Evolutionary conservation across 352 stramenopile species (phyloP), one percentile per base, ranked within the genome.

Genomic region (Phytopythium mirpurense): DNA sequence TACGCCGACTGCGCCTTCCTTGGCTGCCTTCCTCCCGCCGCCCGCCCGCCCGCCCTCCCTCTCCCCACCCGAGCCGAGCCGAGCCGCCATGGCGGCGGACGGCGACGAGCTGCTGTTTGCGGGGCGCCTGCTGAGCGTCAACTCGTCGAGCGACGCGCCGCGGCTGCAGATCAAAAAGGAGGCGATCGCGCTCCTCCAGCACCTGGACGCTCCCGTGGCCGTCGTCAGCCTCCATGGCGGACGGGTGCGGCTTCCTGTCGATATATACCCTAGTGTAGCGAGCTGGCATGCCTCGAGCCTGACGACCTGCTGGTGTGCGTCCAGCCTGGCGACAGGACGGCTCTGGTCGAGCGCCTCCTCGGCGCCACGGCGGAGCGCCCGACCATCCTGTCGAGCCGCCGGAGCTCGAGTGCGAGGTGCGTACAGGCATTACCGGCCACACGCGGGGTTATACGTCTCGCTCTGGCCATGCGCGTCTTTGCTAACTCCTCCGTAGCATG

Each of bases 121-220:
- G 7, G 80, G 80, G 12, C 70, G 65, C 3, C 54, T 93, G 42
- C 68, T 93, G 61, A 78, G 65, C 43, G 59, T 88, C 53, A 70
- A 67, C 44, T 53, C 60, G 12, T 65, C 65, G 15, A 67, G 66
- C 15, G 59, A 50, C n/a, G 64, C 29, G 6, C 43, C 43, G 16
- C 62, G 76, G 37, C 70, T 91, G 48, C 76, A 91, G 61, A 79
- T 91, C 43, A 61, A 93, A 51, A 73, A 82, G 47, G 72, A 86
- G 12, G 70, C 83, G 18, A 79, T 91, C 14, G 75, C 65, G 7
- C 91, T 91, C 55, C 65, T 93, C 14, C 78, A 91, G 65, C 72
- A 72, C 14, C 66, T 91, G 40, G 70, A 73, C 0, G 83, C 87
- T 19, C 68, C 83, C 23, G 56, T 93, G 46, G 59, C 81, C 26